Percentiles rank a stretch among this genome's conserved stretches.
Conservation (phyloP, 331 rosid species). For the Telfairia occidentalis region DNA sequence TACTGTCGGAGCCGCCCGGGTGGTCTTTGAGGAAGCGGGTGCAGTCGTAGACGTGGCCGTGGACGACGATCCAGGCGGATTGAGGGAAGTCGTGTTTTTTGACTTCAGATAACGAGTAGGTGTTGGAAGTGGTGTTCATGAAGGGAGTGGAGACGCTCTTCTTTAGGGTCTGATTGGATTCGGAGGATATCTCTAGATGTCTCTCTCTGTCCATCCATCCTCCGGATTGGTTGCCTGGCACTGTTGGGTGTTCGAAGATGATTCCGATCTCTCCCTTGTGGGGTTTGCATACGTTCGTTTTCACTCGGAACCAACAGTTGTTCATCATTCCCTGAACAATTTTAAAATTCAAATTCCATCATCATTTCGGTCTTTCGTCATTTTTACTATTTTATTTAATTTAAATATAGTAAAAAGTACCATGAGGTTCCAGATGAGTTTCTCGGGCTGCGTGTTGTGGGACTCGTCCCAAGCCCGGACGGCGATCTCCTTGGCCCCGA, state of each 20-base stretch:
- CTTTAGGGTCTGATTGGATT: conserved; percentile 25
- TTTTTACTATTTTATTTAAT: too few species aligned
- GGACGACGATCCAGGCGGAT: conserved; percentile 68
- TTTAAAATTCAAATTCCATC: too few species aligned
- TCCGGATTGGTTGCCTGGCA: conserved; percentile 67
- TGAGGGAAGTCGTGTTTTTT: conserved; percentile 35
- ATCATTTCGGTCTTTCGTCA: too few species aligned
- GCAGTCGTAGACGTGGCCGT: conserved; percentile 67
- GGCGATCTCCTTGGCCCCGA: conserved; percentile 58
- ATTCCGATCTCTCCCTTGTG: conserved; percentile 62
- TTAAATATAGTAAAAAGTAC: too few species aligned
- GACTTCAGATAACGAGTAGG: conserved; percentile 47
- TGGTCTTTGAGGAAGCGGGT: conserved; percentile 64
- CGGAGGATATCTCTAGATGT: conserved; percentile 28
- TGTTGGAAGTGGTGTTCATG: conserved; percentile 44
- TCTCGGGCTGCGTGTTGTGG: conserved; percentile 81
- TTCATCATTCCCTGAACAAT: conserved; percentile 90
- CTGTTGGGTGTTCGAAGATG: conserved; percentile 70
- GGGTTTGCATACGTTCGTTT: conserved; percentile 48
- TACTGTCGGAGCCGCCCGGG: conserved; percentile 85
- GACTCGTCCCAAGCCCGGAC: conserved; percentile 90
- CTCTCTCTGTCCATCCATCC: conserved; percentile 83
- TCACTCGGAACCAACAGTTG: conserved; percentile 82
- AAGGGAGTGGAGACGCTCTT: conserved; percentile 55
- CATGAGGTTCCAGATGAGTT: conserved; percentile 85